These are phyloP conservation scores for Stylosanthes scabra DNA, from an alignment of 331 rosid genomes.

Conservation along the genomic window DNA sequence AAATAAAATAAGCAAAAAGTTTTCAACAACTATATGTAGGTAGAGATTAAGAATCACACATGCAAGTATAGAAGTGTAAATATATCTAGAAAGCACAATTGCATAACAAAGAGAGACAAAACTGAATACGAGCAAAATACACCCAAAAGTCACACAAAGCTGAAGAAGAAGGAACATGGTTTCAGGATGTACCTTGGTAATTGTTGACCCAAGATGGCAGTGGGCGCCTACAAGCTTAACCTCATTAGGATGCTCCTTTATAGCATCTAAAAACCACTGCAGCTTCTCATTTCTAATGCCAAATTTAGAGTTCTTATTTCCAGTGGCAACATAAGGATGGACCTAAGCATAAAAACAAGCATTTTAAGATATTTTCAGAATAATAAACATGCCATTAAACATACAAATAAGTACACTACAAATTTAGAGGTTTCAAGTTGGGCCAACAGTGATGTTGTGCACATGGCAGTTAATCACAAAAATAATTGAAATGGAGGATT, in stretches of 20 bases:
- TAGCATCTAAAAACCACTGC: constrained; percentile 93
- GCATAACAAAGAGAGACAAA: background rate
- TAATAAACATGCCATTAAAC: background rate
- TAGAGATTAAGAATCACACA: constrained; percentile 18
- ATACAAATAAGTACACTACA: constrained; percentile 16
- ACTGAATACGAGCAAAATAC: background rate
- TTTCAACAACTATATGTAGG: constrained; percentile 22
- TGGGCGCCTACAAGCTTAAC: constrained; percentile 96
- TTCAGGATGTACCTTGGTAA: constrained; percentile 69
- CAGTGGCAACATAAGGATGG: constrained; percentile 97
- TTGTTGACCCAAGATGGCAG: constrained; percentile 98
- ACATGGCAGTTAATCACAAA: background rate
- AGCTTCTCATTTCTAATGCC: constrained; percentile 96
- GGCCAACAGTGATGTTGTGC: background rate
- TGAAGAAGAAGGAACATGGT: background rate
- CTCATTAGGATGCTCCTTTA: constrained; percentile 82
- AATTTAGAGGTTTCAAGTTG: constrained; percentile 13
- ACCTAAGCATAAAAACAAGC: constrained; percentile 56
- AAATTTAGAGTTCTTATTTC: constrained; percentile 93
- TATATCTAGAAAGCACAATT: constrained; percentile 15
- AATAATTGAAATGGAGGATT: background rate
- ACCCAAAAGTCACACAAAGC: background rate
- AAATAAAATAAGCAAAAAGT: background rate
- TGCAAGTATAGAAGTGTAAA: background rate
- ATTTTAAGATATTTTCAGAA: constrained; percentile 19